Evolutionary conservation across 495 filamentous ascomycete species (phyloP).

Genomic region (Massariosphaeria phaeospora): DNA sequence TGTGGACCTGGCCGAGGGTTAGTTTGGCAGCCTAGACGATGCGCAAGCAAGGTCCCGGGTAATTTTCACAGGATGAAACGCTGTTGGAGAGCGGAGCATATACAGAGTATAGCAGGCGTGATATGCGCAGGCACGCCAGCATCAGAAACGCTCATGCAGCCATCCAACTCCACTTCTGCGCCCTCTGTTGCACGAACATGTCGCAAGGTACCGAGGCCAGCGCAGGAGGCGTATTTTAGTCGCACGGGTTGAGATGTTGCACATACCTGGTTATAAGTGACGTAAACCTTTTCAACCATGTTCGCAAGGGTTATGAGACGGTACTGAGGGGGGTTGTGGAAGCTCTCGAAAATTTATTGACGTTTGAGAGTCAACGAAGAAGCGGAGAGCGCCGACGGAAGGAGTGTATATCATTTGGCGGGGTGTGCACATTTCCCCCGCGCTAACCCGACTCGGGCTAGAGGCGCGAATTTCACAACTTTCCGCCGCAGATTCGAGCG

Average conservation of each 20-base stretch:
- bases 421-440: neutral
- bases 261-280: constrained; percentile 90
- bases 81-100: neutral
- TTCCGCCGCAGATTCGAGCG: too few species aligned
- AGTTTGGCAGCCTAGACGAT: constrained; percentile 3
- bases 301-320: constrained; percentile 32
- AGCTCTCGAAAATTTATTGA: constrained; percentile 15
- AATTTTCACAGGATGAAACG: constrained; percentile 2
- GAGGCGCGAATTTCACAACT: neutral
- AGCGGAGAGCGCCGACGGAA: constrained; percentile 2
- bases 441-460: neutral
- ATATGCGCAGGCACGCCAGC: neutral
- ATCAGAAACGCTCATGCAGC: constrained; percentile 1
- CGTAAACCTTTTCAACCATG: constrained; percentile 87
- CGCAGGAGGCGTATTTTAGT: neutral
- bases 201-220: neutral
- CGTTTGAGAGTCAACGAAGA: constrained; percentile 16
- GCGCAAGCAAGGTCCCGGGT: constrained; percentile 1
- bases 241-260: neutral
- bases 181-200: neutral
- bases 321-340: constrained; percentile 7
- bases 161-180: too few species aligned
- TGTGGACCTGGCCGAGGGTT: constrained; percentile 67
- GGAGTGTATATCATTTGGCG: neutral
- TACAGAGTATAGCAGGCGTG: neutral